Evolutionary conservation across 495 filamentous ascomycete genomes (phyloP).

Genomic region (Tuber indicum): DNA sequence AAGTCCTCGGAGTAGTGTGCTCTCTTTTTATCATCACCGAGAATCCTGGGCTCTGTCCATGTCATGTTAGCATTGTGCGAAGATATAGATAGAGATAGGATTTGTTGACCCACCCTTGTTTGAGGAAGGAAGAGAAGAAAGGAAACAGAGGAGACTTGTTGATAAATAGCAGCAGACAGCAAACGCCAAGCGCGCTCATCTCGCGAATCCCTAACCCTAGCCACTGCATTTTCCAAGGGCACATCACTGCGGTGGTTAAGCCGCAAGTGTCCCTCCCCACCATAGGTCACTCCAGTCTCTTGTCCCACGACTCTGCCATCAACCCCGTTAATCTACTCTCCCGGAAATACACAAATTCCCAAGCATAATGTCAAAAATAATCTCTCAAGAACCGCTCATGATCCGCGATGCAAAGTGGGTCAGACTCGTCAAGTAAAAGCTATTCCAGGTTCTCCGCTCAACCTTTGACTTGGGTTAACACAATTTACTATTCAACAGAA

Average conservation of each 20-base stretch:
- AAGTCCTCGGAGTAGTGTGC: slow-evolving; percentile 1
- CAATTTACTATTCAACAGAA: slow-evolving; percentile 44
- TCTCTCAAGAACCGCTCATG: slow-evolving; percentile 30
- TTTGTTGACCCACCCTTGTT: background rate
- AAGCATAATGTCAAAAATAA: slow-evolving; percentile 30
- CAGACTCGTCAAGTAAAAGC: slow-evolving; percentile 51
- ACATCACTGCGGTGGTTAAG: background rate
- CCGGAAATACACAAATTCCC: slow-evolving; percentile 19
- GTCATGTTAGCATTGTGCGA: background rate
- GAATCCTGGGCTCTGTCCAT: background rate
- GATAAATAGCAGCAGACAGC: background rate
- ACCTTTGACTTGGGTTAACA: slow-evolving; percentile 15
- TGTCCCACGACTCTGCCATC: background rate
- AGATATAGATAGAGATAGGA: background rate
- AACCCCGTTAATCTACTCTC: background rate
- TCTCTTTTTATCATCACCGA: slow-evolving; percentile 6
- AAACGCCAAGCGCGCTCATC: background rate
- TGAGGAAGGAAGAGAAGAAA: background rate
- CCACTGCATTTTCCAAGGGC: background rate
- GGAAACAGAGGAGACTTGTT: background rate
- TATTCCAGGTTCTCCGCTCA: background rate
- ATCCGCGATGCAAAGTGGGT: slow-evolving; percentile 65
- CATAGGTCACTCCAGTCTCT: background rate
- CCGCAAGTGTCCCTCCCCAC: background rate
- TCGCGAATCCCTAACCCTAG: background rate